Base-by-base conservation (phyloP, 495 filamentous ascomycete species). In the Physcia stellaris region DNA sequence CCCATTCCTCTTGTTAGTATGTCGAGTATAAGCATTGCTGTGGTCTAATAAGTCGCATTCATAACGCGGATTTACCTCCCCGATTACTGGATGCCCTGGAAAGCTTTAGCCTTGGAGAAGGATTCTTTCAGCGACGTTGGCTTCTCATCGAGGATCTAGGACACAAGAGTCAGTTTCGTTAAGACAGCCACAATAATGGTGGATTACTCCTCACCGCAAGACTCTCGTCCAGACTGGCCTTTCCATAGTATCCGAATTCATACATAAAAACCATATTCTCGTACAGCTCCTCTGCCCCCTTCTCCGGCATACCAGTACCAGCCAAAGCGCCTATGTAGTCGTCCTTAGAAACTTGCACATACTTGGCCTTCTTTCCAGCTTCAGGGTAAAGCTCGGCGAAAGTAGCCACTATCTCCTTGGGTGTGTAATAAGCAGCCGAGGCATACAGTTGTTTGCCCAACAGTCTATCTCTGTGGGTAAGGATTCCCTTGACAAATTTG, bases 401-500 rank as follows among this genome's bases (percentile, higher is more conserved):
- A 15, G 56, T 55, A 9, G 58, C 52, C 12, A 73, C 42, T 2
- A 77, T 53, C 33, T 68, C 55, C 2, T 54, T 44, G 1, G 59
- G 51, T 0, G 67, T 69, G 31, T 63, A 58, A 44, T 71, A 77
- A n/a, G 59, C 61, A 10, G 60, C 61, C 11, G 73, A 64, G 7
- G 55, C 73, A 1, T 50, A 35, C 11, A 61, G 38, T 1, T 42
- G 45, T 11, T 45, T 46, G 2, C 47, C 52, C 10, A 58, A 35
- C 2, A 41, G 34, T 7, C 48, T 20, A 0, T 50, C 33, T 1
- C 40, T 33, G 20, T 52, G 41, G 2, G 41, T 44, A 7, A 61
- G 39, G 9, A 71, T 68, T 2, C 57, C 67, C 15, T 64, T 64
- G 39, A 78, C 61, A 49, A 68, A 79, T 41, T 71, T 77, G 26